Percentiles rank a stretch among this genome's conserved stretches.
phyloP scores from a whole-genome alignment of 805 yeast species.

The Brettanomyces custersianus region DNA sequence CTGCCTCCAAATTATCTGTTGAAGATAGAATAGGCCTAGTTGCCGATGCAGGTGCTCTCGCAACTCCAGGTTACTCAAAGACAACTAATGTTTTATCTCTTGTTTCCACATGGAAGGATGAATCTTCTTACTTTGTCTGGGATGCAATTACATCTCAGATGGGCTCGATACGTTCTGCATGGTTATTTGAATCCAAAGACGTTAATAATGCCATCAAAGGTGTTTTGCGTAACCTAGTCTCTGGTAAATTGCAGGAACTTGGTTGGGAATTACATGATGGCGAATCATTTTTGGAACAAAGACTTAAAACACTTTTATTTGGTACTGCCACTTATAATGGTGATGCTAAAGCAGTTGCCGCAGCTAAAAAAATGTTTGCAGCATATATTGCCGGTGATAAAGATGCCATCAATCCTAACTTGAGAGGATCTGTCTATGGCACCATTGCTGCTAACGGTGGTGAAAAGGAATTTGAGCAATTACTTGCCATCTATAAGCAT shows the following conservation, averaged over 20 bases:
- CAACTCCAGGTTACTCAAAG: constrained; percentile 36
- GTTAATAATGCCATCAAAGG: constrained; percentile 23
- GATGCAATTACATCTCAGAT: constrained; percentile 40
- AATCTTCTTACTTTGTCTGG: constrained; percentile 47
- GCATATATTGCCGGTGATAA: constrained; percentile 18
- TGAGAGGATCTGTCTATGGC: constrained; percentile 35
- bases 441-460: constrained; percentile 32
- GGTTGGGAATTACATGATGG: constrained; percentile 84
- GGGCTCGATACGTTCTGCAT: constrained; percentile 21
- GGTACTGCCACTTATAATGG: constrained; percentile 32
- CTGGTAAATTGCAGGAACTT: constrained; percentile 32
- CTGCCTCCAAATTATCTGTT: constrained; percentile 32
- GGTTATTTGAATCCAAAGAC: constrained; percentile 31
- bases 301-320: constrained; percentile 34
- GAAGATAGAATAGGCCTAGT: constrained; percentile 48
- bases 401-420: constrained; percentile 35
- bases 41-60: constrained; percentile 45
- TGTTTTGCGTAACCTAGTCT: constrained; percentile 24
- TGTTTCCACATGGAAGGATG: constrained; percentile 30
- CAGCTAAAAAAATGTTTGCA: constrained; percentile 20
- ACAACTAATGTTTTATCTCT: constrained; percentile 40
- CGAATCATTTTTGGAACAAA: constrained; percentile 37
- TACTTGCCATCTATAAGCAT: constrained; percentile 35
- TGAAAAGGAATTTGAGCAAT: constrained; percentile 29
- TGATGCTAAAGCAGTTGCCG: constrained; percentile 29